Conservation (phyloP, 2,329 filamentous ascomycete genomes). For the Scortechinia acanthostroma region DNA sequence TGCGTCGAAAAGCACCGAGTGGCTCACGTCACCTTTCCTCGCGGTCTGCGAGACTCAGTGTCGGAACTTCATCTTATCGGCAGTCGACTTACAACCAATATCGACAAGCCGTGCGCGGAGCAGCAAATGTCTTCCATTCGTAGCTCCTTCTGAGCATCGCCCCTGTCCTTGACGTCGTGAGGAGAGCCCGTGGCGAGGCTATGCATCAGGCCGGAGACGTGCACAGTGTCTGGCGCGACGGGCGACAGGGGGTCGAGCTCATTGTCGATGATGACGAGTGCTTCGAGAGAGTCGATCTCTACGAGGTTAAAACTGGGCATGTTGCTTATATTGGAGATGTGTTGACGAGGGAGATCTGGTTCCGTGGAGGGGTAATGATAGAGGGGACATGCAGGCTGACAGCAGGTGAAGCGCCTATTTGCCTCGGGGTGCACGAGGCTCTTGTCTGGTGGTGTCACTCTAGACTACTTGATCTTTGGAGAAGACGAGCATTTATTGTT, state of each 20-base stretch:
- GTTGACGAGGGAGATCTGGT: no score
- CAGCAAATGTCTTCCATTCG: conserved; percentile 41
- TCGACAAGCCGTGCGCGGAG: conserved; percentile 42
- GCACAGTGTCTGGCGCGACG: conserved; percentile 29
- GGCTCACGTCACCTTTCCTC: conserved; percentile 29
- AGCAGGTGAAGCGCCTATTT: no score
- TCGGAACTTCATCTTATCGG: neutral
- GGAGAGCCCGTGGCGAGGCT: conserved; percentile 26
- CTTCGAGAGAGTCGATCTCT: conserved; percentile 35
- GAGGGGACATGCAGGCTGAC: no score
- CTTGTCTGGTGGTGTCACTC: no score
- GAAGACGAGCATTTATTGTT: no score
- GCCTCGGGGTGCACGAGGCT: no score
- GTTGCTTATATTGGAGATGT: no score
- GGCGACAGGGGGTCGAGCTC: conserved; percentile 43
- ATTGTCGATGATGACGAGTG: conserved; percentile 42
- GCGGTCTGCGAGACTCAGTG: conserved; percentile 28
- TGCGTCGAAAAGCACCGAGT: conserved; percentile 41
- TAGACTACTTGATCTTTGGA: no score
- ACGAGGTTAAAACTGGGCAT: conserved; percentile 11
- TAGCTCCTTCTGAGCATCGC: conserved; percentile 31
- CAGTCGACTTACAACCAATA: conserved; percentile 32
- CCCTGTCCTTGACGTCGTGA: conserved; percentile 21
- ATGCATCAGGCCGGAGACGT: conserved; percentile 29
- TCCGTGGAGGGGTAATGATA: no score